Base-by-base conservation (phyloP, 495 filamentous ascomycete species). In the Penicillium cosmopolitanum region DNA sequence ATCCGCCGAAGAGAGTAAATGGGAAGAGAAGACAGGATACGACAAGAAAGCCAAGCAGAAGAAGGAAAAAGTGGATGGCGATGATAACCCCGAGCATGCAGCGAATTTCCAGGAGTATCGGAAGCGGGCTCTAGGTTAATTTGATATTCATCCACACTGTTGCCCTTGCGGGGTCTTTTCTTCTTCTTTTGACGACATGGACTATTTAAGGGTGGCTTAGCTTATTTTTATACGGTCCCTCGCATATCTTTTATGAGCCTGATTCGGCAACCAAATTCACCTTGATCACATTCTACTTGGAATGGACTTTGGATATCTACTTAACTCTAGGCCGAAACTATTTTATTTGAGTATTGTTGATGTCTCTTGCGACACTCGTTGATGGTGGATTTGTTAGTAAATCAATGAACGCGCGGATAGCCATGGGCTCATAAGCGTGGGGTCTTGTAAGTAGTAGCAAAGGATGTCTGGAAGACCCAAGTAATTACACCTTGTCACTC, bases 1-100 rank as follows among this genome's bases (percentile, higher is more conserved):
- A 40, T 82, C 78, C 0, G 73, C 74, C 1, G 89, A 91, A 62
- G 88, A 90, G 66, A 87, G 84, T 59, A 73, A 77, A 54, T 89
- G 85, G 84, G 85, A 86, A 55, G 78, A 76, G 48, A 75, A 69
- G 56, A 64, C 58, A 50, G 68, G 69, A 3, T 63, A 56, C 1
- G 67, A 73, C 21, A 75, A 72, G 51, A 73, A 76, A 35, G 63
- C 55, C 6, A 68, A 69, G 15, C 73, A 71, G 55, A 60, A 67
- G 31, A 70, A 71, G 50, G 53, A 62, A 11, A 74, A 61, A 36
- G 13, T 57, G 15, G 65, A 66, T 42, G 53, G 62, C 36, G 61
- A 68, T 53, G 65, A 56, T 18, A 62, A 64, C 18, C 62, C 70
- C 19, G 66, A 70, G 53, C 55, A 69, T 55, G 53, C 70, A 46